Base-by-base conservation (phyloP, 768 basidiomycete genomes). In the Lactarius quietus region DNA sequence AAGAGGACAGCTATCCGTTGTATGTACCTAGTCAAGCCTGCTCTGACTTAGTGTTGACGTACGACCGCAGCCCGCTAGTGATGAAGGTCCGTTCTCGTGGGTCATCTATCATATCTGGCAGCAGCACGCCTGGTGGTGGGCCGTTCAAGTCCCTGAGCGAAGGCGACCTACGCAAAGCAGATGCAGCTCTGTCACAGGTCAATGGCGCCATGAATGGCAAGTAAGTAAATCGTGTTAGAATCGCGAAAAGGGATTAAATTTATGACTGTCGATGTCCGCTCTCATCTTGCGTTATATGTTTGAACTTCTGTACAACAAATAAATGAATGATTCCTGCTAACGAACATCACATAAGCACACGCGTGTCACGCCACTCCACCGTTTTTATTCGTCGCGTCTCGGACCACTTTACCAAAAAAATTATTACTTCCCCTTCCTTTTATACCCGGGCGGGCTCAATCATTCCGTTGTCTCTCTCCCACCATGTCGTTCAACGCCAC, bases 1-100 rank as follows among this genome's bases (percentile, higher is more conserved):
- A 98, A 61, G 95, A 97, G 41, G 95, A 96, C 68, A 84, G 85
- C 36, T 95, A 93, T 79, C 92, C 91, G 1, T 92, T 93, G 92
- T 93, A 71, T 57, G 90, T 84, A 55, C 45, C 9, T 51, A 66
- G 43, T 67, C 69, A 65, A 69, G 69, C 43, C 62, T 54, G 35
- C 59, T 29, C 48, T 59, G 14, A 61, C 60, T 51, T 63, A 57
- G 58, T n/a, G 33, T 51, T 65, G 48, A 70, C 18, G 48, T 57
- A 43, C 63, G 38, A 65, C 57, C 60, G 5, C 70, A 93, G 91
- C 87, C 92, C 91, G 0, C 79, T 95, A 64, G 90, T 92, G 28
- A 90, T 92, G 86, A 95, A 95, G 76, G 88, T 93, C 26, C 88
- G 92, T 57, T 93, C 90, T 38, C 86, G 92, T 61, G 83, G 87